Evolutionary conservation across 75 land plant genomes (phyloP).

Genomic region (Pinus tabuliformis): DNA sequence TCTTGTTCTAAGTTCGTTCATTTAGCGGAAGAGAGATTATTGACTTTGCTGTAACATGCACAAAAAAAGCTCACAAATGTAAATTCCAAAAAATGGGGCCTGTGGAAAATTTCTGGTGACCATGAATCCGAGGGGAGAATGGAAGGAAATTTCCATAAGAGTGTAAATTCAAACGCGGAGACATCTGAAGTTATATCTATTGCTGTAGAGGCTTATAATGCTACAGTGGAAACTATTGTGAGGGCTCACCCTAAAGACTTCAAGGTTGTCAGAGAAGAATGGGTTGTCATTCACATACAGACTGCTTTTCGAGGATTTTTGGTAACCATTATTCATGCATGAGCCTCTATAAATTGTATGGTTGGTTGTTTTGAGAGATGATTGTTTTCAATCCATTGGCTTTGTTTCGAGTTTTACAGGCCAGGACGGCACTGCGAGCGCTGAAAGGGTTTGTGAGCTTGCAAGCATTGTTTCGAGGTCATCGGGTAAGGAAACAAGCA

Average conservation of each 20-base stretch:
- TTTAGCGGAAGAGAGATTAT: not conserved
- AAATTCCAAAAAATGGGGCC: conserved; percentile 60
- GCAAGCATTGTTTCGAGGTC: conserved; percentile 76
- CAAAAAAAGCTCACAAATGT: conserved; percentile 23
- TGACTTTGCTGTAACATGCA: conserved; percentile 1
- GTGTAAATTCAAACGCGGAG: conserved; percentile 13
- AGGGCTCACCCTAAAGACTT: conserved; percentile 58
- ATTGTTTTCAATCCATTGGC: not conserved
- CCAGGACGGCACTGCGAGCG: conserved; percentile 71
- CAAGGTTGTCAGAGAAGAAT: conserved; percentile 58
- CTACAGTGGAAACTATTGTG: conserved; percentile 45
- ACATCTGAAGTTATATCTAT: conserved; percentile 30
- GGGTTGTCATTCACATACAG: conserved; percentile 91
- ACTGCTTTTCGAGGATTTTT: conserved; percentile 92
- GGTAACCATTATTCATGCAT: conserved; percentile 34
- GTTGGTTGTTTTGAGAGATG: not conserved
- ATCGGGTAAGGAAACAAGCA: conserved; percentile 80
- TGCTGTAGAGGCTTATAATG: conserved; percentile 26
- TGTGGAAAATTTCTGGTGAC: conserved; percentile 65
- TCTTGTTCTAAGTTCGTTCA: not conserved
- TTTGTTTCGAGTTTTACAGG: conserved; percentile 13
- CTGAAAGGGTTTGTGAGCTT: conserved; percentile 73
- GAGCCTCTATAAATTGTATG: not conserved
- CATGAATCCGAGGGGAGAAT: conserved; percentile 13
- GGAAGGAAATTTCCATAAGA: conserved; percentile 27